Evolutionary conservation across 345 rosid species (phyloP).

Genomic region (Xanthoceras sorbifolium): DNA sequence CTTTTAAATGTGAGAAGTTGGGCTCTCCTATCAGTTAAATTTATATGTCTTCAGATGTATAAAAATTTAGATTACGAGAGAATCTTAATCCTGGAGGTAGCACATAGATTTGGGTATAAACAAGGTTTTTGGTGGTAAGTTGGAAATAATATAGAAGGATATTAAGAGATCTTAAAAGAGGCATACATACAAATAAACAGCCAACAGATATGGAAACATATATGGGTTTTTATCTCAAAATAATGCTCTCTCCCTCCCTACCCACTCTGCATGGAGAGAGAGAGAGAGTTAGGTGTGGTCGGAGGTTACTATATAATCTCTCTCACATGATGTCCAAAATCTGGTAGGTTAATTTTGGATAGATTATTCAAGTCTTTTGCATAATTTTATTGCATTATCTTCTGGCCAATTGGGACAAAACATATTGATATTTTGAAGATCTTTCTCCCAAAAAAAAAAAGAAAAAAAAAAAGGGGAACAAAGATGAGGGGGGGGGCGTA

Average conservation of each 20-base stretch:
- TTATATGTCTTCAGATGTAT: too few relatives aligned
- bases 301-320: constrained; percentile 23
- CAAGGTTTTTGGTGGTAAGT: neutral
- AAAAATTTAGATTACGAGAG: too few relatives aligned
- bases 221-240: constrained; percentile 5
- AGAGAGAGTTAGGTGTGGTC: constrained; percentile 17
- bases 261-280: neutral
- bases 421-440: neutral
- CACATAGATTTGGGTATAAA: too few relatives aligned
- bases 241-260: neutral
- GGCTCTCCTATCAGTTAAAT: too few relatives aligned
- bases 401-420: neutral
- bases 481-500: neutral
- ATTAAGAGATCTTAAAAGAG: neutral
- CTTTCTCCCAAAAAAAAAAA: neutral
- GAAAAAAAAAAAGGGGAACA: neutral
- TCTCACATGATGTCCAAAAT: constrained; percentile 23
- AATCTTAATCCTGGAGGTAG: too few relatives aligned
- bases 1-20: too few relatives aligned
- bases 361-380: too few relatives aligned
- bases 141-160: neutral
- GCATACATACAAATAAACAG: neutral
- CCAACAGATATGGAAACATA: constrained; percentile 17
- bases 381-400: neutral
- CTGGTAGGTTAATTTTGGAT: too few relatives aligned